phyloP scores from a whole-genome alignment of 192 early-diverging fungal genomes.

The Backusella liffmaniae region DNA sequence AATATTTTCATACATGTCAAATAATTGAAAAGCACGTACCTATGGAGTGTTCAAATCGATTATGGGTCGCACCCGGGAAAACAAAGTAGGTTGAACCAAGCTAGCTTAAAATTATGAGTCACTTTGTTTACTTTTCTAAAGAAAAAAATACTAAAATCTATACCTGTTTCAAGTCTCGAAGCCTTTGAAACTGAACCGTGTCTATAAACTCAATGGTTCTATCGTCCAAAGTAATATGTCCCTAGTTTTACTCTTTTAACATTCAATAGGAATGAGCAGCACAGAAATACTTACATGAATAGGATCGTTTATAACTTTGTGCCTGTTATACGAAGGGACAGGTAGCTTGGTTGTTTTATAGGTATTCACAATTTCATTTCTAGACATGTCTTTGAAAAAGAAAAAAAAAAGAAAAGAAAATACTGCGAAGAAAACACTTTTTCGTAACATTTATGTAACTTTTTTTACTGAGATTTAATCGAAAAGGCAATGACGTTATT shows the following conservation, averaged over 20 bases:
- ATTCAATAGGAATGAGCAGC: not conserved
- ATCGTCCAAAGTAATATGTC: constrained; percentile 74
- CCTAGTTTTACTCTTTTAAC: constrained; percentile 35
- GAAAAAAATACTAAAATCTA: not conserved
- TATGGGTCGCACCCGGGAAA: constrained; percentile 92
- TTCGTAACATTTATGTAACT: not conserved
- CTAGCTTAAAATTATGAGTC: constrained; percentile 15
- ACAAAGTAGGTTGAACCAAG: constrained; percentile 86
- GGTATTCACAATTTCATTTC: not conserved
- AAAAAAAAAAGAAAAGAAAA: not conserved
- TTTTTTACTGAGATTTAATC: not conserved
- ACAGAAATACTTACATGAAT: constrained; percentile 58
- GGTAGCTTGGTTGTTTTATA: not conserved
- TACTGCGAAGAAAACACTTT: not conserved
- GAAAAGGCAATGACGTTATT: not conserved
- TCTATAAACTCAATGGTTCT: constrained; percentile 74
- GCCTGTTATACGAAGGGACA: constrained; percentile 16
- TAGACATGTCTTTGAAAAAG: not conserved
- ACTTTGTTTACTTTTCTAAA: not conserved
- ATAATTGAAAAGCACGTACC: constrained; percentile 18
- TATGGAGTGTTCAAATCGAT: constrained; percentile 94
- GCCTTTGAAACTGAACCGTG: constrained; percentile 94
- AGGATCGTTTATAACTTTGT: constrained; percentile 64
- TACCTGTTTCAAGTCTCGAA: constrained; percentile 88
- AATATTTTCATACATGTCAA: not conserved